Base-by-base conservation (phyloP, 2,329 filamentous ascomycete species). In the Claviceps humidiphila region DNA sequence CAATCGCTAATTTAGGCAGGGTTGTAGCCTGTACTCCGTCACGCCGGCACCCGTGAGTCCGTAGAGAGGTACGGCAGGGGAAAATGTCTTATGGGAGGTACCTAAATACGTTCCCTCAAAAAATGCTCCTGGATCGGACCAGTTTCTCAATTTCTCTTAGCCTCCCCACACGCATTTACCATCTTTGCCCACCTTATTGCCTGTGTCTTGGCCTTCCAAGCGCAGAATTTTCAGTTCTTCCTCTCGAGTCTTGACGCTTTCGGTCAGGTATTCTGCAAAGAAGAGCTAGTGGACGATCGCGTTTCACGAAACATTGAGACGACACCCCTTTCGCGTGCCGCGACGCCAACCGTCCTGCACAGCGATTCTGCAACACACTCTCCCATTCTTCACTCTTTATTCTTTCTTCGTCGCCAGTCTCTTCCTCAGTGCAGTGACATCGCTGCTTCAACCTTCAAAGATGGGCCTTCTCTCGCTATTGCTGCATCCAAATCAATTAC, bases 401-500 rank as follows among this genome's bases (percentile, higher is more conserved):
- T n/a, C 17, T 4, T n/a, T 22, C 26, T 47, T 34, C 45, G 22
- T 40, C 24, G 13, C n/a, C 39, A 13, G n/a, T 20, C 40, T 38
- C n/a, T 38, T 13, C 30, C 42, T 17, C 42, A 14, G 39, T 6
- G n/a, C 17, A 24, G 17, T 20, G 13, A n/a, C 30, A 5, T 30
- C 43, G 49, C 24, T 42, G 45, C 24, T 24, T 20, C 37, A 11
- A 14, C 56, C 56, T 62, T 60, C 65, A 76, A 77, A 63, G 56
- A 84, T 84, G 81, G 77, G 74, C 57, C 67, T 81, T 54, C 64
- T 87, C 57, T 93, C 91, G 73, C 87, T 82, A 62, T 68, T 82
- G 54, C 71, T 87, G 58, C 89, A 94, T 69, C 85, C 87, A 39
- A 76, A 76, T 59, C 78, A 95, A 72, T 72, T 95, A 66, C 82